phyloP scores from a whole-genome alignment of 106 monocot species.

The Phalaenopsis aphrodite region DNA sequence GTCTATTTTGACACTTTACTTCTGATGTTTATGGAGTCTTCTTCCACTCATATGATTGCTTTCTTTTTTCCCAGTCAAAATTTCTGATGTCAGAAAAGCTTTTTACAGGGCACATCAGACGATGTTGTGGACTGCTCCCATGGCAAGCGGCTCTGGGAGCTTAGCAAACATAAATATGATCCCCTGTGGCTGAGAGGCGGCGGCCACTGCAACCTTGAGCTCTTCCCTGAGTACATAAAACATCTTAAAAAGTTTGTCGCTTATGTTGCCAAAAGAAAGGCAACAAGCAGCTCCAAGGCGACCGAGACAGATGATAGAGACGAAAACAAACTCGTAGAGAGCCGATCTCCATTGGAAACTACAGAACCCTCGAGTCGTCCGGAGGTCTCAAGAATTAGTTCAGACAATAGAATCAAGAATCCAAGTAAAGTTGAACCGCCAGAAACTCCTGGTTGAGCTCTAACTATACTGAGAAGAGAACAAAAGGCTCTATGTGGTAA shows the following conservation, averaged over 20 bases:
- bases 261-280: constrained; percentile 26
- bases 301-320: not conserved
- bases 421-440: constrained; percentile 19
- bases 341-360: constrained; percentile 2
- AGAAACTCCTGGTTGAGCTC: constrained; percentile 58
- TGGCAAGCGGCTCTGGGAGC: constrained; percentile 64
- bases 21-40: not conserved
- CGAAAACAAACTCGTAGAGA: constrained; percentile 9
- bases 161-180: constrained; percentile 54
- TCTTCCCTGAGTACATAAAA: constrained; percentile 54
- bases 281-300: constrained; percentile 17
- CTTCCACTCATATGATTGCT: not conserved
- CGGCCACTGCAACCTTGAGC: constrained; percentile 61
- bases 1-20: too few species aligned
- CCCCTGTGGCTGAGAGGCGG: constrained; percentile 61
- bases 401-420: constrained; percentile 37
- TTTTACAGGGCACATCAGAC: constrained; percentile 56
- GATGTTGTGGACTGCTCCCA: constrained; percentile 70
- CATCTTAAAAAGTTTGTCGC: constrained; percentile 63
- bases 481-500: constrained; percentile 18
- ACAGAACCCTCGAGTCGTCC: constrained; percentile 8
- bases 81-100: constrained; percentile 6
- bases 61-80: not conserved
- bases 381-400: constrained; percentile 42
- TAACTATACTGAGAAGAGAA: constrained; percentile 34